phyloP scores from a whole-genome alignment of 1,284 basidiomycete genomes.

The Moesziomyces globuligerus region DNA sequence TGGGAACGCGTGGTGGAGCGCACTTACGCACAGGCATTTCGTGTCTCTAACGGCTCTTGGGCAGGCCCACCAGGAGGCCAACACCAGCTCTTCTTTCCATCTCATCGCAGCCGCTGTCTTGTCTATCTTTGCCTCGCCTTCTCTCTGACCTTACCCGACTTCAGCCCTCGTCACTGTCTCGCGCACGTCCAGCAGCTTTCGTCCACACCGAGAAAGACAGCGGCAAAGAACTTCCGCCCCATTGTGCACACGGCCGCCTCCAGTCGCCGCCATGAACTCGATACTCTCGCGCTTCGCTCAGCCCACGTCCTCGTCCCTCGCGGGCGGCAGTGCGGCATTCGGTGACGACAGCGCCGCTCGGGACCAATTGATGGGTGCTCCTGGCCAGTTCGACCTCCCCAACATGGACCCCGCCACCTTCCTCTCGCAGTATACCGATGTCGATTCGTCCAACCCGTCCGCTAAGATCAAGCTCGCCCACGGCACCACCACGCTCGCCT shows the following conservation, averaged over 20 bases:
- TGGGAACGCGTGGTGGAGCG: background rate
- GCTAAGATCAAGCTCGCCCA: conserved; percentile 92
- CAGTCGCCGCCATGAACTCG: conserved; percentile 48
- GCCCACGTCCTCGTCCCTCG: conserved; percentile 15
- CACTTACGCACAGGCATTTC: background rate
- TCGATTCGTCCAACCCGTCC: conserved; percentile 64
- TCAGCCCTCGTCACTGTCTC: too few species aligned
- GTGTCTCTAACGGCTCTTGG: background rate
- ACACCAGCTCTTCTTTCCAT: background rate
- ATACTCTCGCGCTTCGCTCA: conserved; percentile 51
- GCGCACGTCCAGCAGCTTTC: too few species aligned
- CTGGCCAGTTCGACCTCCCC: conserved; percentile 54
- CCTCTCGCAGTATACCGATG: conserved; percentile 65
- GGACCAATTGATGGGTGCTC: conserved; percentile 32
- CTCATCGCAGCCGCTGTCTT: background rate
- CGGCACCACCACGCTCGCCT: conserved; percentile 97
- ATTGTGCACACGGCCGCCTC: background rate
- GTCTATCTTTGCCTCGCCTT: too few species aligned
- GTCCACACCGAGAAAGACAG: too few species aligned
- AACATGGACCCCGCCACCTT: conserved; percentile 59
- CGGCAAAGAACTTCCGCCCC: too few species aligned
- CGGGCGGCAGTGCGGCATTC: conserved; percentile 12
- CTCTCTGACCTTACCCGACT: too few species aligned
- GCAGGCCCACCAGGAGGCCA: background rate
- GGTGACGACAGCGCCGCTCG: conserved; percentile 10